These are phyloP conservation scores for Jimgerdemannia flammicorona DNA, from an alignment of 192 early-diverging fungal genomes.

Conservation along the genomic window DNA sequence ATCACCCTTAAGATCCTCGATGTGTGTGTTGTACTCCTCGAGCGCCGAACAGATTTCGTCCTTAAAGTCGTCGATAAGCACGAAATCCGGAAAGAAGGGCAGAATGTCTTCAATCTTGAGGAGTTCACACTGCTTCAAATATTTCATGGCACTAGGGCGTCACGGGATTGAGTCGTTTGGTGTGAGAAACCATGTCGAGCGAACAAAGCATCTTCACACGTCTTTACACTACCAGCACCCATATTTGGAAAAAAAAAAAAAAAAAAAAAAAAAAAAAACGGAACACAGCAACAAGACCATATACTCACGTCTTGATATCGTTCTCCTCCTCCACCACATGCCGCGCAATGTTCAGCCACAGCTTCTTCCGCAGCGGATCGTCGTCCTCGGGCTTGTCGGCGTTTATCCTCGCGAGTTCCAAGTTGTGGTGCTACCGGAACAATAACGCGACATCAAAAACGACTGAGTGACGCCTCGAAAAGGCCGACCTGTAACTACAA, in stretches of 20 bases:
- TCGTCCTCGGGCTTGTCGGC: conserved; percentile 93
- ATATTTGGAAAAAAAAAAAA: no score
- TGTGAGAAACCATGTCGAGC: background rate
- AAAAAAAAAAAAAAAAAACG: no score
- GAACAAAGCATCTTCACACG: background rate
- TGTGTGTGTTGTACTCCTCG: conserved; percentile 89
- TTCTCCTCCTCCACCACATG: conserved; percentile 83
- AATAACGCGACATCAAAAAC: background rate
- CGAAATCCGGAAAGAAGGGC: conserved; percentile 97
- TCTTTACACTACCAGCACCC: background rate
- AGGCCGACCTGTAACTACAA: background rate
- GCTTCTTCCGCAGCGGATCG: conserved; percentile 70
- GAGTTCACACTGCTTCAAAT: conserved; percentile 74
- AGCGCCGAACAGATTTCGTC: conserved; percentile 90
- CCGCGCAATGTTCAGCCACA: conserved; percentile 94
- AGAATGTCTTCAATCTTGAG: conserved; percentile 95
- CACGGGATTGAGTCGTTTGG: no score
- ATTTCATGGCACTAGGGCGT: conserved; percentile 70
- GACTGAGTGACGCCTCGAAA: background rate
- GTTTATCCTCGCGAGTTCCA: conserved; percentile 88
- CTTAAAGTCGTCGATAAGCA: conserved; percentile 96
- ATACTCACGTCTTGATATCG: conserved; percentile 72
- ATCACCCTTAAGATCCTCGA: conserved; percentile 81
- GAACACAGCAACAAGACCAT: background rate
- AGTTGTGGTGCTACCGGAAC: conserved; percentile 60